Percentiles rank a stretch among this genome's conserved stretches.
Evolutionary conservation across 140 eudicot genomes (phyloP).

Genomic region (Bidens hawaiensis): DNA sequence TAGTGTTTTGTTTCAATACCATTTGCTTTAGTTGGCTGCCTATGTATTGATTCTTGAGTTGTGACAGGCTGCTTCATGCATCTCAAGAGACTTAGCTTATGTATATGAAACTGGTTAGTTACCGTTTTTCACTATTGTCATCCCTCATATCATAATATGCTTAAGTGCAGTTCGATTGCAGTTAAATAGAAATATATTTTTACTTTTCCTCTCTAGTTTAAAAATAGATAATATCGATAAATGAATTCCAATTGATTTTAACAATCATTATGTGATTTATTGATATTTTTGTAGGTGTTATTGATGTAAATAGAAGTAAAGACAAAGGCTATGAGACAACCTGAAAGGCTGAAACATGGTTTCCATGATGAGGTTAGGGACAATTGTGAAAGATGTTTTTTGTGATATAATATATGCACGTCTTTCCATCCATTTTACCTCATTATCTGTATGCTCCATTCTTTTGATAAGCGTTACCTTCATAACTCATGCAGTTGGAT

Average conservation of each 20-base stretch:
- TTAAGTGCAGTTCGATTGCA: conserved; percentile 7
- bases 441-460: conserved; percentile 1
- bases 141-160: conserved; percentile 7
- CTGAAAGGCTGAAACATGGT: conserved; percentile 82
- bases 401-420: no score
- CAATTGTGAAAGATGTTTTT: no score
- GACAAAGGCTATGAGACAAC: conserved; percentile 74
- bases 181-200: not conserved
- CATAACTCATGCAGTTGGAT: no score
- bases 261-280: not conserved
- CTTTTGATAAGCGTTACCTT: conserved; percentile 1
- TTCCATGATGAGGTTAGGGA: conserved; percentile 77
- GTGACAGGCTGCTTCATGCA: conserved; percentile 67
- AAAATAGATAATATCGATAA: not conserved
- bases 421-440: not conserved
- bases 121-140: not conserved
- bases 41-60: conserved; percentile 11
- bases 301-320: conserved; percentile 51
- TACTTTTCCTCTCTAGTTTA: not conserved
- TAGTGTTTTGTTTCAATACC: conserved; percentile 10
- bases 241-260: not conserved
- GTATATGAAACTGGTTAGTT: conserved; percentile 84
- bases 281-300: conserved; percentile 49
- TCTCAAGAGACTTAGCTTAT: conserved; percentile 75
- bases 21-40: conserved; percentile 10